Base-by-base conservation (phyloP, 495 filamentous ascomycete genomes). In the Immersiella caudata region DNA sequence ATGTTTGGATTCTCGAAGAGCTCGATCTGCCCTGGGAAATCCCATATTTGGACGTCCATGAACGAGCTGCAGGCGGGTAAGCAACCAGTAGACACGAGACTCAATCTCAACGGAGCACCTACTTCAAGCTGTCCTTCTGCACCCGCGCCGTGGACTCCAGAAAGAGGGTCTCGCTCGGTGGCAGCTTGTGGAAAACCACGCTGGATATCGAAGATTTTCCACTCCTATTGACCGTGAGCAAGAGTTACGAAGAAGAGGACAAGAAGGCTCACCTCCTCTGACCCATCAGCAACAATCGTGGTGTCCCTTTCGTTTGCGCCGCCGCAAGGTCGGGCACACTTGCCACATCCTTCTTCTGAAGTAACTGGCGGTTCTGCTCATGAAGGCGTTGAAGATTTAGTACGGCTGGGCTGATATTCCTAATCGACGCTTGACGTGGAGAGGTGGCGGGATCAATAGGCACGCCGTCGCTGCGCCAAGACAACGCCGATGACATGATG, bases 21-120 rank as follows among this genome's bases (percentile, higher is more conserved):
- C 76, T 97, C 90, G 62, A 98, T 86, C 75, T 97, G 93, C 27
- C 94, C 93, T 0, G 96, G 95, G 62, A 99, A 93, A 73, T 99
- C 95, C 92, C 93, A 97, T 33, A 97, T 91, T 75, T 98, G 94
- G 73, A 99, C 97, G 73, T 97, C 93, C 93, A 98, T 96, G 71
- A 99, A 97, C 7, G 94, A 97, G 73, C 94, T 97, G 52, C 36
- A 16, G 50, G 21, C 33, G 0, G 12, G 54, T 40, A 62, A 79
- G 55, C 79, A 56, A 70, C 26, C 1, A 29, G 14, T 8, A 0
- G 33, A 5, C 49, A 63, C 40, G 2, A n/a, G 21, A 54, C 50
- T 40, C 33, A 20, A 59, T 6, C 24, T 6, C 22, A 1, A n/a
- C 8, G 56, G 22, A 24, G 21, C 14, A 57, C 80, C 69, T 74